Evolutionary conservation across 306 rosid species (phyloP).

Genomic region (Vicia faba): DNA sequence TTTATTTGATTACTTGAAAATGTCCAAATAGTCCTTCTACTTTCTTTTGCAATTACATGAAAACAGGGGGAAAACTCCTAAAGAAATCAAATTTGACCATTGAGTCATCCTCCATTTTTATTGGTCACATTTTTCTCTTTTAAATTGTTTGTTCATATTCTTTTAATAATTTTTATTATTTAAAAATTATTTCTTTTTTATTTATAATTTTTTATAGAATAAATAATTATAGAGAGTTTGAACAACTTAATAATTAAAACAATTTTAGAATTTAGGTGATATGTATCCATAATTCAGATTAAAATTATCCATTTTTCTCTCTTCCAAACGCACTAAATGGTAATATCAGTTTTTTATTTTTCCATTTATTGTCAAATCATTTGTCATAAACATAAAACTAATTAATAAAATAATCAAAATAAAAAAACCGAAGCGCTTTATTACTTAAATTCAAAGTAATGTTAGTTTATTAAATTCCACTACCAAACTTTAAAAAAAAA

Average conservation of each 20-base stretch:
- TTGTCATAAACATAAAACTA: constrained; percentile 23
- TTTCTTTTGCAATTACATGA: background rate
- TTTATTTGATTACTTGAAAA: background rate
- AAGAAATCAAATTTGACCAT: constrained; percentile 31
- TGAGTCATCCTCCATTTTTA: too few relatives aligned
- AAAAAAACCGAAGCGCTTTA: background rate
- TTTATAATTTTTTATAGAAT: too few relatives aligned
- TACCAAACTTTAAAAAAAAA: constrained; percentile 35
- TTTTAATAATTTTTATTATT: too few relatives aligned
- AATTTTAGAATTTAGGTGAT: too few relatives aligned
- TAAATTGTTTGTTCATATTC: too few relatives aligned
- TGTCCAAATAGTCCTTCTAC: background rate
- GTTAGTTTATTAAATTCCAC: constrained; percentile 41
- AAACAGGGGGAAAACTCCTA: too few relatives aligned
- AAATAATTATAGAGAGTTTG: too few relatives aligned
- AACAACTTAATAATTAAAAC: too few relatives aligned
- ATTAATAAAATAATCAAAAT: constrained; percentile 28
- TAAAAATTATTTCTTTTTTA: too few relatives aligned
- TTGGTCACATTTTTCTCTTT: too few relatives aligned
- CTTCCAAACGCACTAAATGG: background rate
- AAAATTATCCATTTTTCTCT: background rate
- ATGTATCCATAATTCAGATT: too few relatives aligned
- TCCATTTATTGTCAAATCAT: background rate
- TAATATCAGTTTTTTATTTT: constrained; percentile 2
- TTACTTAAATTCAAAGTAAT: constrained; percentile 65